These are phyloP conservation scores for Margaritispora aquatica DNA, from an alignment of 495 filamentous ascomycete species.

Conservation along the genomic window DNA sequence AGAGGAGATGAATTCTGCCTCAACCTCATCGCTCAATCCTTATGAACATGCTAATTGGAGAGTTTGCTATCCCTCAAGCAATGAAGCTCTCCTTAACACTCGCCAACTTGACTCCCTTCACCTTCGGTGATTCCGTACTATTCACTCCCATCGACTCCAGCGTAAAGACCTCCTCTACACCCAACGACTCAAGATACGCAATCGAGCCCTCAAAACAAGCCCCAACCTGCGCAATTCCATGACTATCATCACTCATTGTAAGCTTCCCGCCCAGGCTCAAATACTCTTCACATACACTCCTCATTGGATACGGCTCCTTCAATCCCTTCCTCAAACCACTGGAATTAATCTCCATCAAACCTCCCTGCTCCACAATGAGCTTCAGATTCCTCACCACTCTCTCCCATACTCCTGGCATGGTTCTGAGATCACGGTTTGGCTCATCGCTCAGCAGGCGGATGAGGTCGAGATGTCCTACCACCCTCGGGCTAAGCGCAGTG, in stretches of 20 bases:
- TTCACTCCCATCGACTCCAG: conserved; percentile 28
- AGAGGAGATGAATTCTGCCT: too few species aligned
- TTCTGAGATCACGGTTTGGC: conserved; percentile 49
- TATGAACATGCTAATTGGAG: conserved; percentile 26
- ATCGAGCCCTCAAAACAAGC: conserved; percentile 57
- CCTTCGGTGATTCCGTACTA: neutral
- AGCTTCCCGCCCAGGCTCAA: conserved; percentile 65
- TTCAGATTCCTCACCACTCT: conserved; percentile 67
- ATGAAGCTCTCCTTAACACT: conserved; percentile 29
- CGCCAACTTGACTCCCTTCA: conserved; percentile 9
- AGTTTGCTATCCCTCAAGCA: conserved; percentile 5
- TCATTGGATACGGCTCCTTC: conserved; percentile 80
- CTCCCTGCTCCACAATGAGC: conserved; percentile 64
- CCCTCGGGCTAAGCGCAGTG: conserved; percentile 57
- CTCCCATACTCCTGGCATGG: conserved; percentile 58
- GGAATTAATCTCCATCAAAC: conserved; percentile 83
- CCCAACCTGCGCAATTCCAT: conserved; percentile 72
- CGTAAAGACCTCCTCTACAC: conserved; percentile 42
- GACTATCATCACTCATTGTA: conserved; percentile 87
- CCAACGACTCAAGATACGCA: conserved; percentile 46
- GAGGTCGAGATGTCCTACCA: conserved; percentile 93
- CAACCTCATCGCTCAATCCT: too few species aligned
- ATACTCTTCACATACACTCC: conserved; percentile 68
- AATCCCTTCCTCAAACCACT: conserved; percentile 83
- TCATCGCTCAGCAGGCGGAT: conserved; percentile 73